A percentile compares a stretch with the other conserved stretches of the same genome.
Evolutionary conservation across 345 rosid genomes (phyloP).

Genomic region (Hibiscus trionum): DNA sequence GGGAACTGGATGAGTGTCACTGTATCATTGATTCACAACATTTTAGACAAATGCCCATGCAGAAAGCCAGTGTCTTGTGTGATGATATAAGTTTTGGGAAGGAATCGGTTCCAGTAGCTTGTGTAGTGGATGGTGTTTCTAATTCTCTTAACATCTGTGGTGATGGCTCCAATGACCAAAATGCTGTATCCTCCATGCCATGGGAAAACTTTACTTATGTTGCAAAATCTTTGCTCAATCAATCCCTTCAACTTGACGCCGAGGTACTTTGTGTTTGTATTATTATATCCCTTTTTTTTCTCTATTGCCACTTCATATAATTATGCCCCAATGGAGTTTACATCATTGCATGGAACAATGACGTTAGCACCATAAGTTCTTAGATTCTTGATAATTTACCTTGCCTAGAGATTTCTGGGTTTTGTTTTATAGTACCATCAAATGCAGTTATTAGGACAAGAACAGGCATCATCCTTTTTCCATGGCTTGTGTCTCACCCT

Average conservation of each 20-base stretch:
- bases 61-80: constrained; percentile 47
- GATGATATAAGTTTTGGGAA: constrained; percentile 79
- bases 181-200: constrained; percentile 33
- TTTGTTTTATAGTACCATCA: neutral
- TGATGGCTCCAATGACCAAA: constrained; percentile 25
- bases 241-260: constrained; percentile 31
- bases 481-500: neutral
- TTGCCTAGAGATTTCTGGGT: neutral
- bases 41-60: constrained; percentile 39
- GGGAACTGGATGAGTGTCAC: constrained; percentile 82
- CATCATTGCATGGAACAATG: neutral
- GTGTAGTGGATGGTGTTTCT: constrained; percentile 58
- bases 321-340: neutral
- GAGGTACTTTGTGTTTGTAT: constrained; percentile 44
- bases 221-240: constrained; percentile 52
- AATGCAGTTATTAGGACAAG: neutral
- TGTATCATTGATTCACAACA: constrained; percentile 56
- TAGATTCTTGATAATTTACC: neutral
- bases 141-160: constrained; percentile 27
- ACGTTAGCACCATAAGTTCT: neutral
- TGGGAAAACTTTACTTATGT: constrained; percentile 78
- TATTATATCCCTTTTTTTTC: neutral
- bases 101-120: constrained; percentile 62
- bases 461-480: neutral
- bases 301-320: neutral